A percentile compares a stretch with the other conserved stretches of the same genome.
Conservation (phyloP, 2,329 filamentous ascomycete species). For the Cladosporium sp. region DNA sequence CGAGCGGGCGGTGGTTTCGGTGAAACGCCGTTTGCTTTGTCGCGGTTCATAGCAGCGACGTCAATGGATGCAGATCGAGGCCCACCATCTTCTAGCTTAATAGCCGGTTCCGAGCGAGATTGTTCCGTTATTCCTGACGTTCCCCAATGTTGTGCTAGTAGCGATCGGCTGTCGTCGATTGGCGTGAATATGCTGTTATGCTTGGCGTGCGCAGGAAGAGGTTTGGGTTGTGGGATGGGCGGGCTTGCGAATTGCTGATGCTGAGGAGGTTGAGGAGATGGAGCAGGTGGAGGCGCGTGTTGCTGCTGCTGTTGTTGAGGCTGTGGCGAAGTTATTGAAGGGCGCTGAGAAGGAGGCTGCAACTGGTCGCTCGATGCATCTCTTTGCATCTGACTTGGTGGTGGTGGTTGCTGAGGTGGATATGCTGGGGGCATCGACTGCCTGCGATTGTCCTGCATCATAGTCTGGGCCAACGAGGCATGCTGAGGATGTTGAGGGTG, state of each 20-base stretch:
- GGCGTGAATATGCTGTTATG: slow-evolving; percentile 95
- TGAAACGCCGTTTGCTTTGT: slow-evolving; percentile 42
- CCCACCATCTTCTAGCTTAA: slow-evolving; percentile 38
- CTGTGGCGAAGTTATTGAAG: slow-evolving; percentile 34
- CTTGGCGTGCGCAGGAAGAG: slow-evolving; percentile 55
- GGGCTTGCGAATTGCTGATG: slow-evolving; percentile 44
- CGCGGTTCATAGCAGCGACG: slow-evolving; percentile 51
- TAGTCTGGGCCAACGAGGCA: slow-evolving; percentile 58
- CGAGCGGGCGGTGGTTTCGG: slow-evolving; percentile 44
- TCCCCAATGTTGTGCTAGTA: slow-evolving; percentile 73
- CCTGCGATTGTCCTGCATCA: slow-evolving; percentile 70
- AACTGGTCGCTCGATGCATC: slow-evolving; percentile 18
- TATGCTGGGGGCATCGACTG: slow-evolving; percentile 69
- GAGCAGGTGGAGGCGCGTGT: slow-evolving; percentile 31
- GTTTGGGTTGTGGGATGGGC: slow-evolving; percentile 59
- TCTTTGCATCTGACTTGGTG: slow-evolving; percentile 30
- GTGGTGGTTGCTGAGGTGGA: slow-evolving; percentile 48
- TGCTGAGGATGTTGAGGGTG: slow-evolving; percentile 36
- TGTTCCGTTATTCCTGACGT: slow-evolving; percentile 50
- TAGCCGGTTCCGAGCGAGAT: slow-evolving; percentile 20
- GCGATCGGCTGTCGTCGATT: slow-evolving; percentile 86
- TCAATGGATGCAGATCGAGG: slow-evolving; percentile 62
- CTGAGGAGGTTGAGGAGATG: slow-evolving; percentile 49
- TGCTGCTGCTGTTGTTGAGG: slow-evolving; percentile 23
- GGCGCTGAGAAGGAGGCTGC: slow-evolving; percentile 23